Percentiles rank a stretch among this genome's conserved stretches.
These are phyloP conservation scores for Agrostemma githago DNA, from an alignment of 148 eudicot genomes.

Conservation along the genomic window DNA sequence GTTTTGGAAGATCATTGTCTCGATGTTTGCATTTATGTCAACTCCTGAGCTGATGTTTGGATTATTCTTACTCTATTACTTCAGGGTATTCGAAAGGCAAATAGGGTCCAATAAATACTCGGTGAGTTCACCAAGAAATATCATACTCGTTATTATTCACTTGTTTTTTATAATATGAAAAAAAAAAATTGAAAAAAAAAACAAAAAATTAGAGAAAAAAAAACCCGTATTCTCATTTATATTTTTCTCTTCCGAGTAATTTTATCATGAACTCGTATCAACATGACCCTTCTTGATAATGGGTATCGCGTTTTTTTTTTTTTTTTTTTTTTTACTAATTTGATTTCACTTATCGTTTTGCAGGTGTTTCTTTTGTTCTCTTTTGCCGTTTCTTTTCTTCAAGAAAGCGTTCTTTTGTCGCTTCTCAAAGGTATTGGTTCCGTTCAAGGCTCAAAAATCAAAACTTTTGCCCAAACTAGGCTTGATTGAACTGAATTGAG, in stretches of 20 bases:
- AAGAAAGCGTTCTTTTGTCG: neutral
- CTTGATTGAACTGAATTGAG: too few species aligned
- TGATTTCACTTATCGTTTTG: constrained; percentile 2
- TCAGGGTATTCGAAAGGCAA: constrained; percentile 95
- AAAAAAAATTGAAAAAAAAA: too few species aligned
- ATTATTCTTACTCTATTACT: constrained; percentile 77
- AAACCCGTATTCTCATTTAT: too few species aligned
- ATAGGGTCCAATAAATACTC: constrained; percentile 93
- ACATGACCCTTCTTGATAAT: too few species aligned
- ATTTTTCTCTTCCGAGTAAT: too few species aligned
- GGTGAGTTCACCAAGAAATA: constrained; percentile 39
- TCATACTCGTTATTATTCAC: neutral
- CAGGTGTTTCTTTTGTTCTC: constrained; percentile 11
- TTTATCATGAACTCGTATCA: too few species aligned
- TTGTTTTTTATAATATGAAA: neutral
- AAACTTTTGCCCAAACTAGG: too few species aligned
- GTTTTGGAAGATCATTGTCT: constrained; percentile 77
- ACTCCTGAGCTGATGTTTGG: constrained; percentile 92
- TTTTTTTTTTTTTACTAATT: too few species aligned
- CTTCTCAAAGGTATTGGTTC: neutral
- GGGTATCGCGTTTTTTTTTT: too few species aligned
- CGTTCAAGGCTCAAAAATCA: too few species aligned
- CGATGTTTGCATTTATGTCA: constrained; percentile 75
- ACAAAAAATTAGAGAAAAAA: too few species aligned
- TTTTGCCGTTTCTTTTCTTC: constrained; percentile 7